Conservation (phyloP, 1,284 basidiomycete species). For the Malassezia nana region DNA sequence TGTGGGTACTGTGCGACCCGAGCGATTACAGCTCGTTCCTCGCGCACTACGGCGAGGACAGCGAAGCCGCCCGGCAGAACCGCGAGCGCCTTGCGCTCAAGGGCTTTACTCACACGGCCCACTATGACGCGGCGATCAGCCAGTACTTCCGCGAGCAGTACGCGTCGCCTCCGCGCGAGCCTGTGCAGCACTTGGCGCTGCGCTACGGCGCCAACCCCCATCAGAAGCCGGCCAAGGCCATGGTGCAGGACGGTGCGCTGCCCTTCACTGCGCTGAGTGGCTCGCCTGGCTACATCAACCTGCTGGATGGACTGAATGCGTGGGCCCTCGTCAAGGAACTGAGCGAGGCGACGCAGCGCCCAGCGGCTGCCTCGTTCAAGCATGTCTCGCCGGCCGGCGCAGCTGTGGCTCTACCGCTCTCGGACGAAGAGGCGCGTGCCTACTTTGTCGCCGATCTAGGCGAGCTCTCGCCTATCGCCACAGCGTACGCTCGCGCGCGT, state of each 20-base stretch:
- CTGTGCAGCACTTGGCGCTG: slow-evolving; percentile 60
- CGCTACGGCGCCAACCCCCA: slow-evolving; percentile 97
- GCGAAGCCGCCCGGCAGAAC: slow-evolving; percentile 54
- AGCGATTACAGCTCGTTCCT: slow-evolving; percentile 81
- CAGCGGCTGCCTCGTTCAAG: slow-evolving; percentile 98
- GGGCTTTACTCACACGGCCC: slow-evolving; percentile 91
- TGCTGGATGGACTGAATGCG: slow-evolving; percentile 95
- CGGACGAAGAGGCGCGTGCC: slow-evolving; percentile 78
- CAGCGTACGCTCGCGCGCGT: slow-evolving; percentile 89
- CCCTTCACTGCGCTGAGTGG: slow-evolving; percentile 91
- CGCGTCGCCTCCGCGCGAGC: slow-evolving; percentile 53
- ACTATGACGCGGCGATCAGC: slow-evolving; percentile 89
- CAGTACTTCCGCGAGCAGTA: slow-evolving; percentile 96
- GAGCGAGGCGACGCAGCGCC: slow-evolving; percentile 65
- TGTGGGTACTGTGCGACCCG: slow-evolving; percentile 74
- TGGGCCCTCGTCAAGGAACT: slow-evolving; percentile 94
- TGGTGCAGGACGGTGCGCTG: slow-evolving; percentile 74
- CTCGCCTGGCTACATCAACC: slow-evolving; percentile 96
- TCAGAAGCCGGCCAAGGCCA: slow-evolving; percentile 96
- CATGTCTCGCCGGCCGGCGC: slow-evolving; percentile 97
- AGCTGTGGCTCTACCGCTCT: slow-evolving; percentile 60
- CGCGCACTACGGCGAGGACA: slow-evolving; percentile 54
- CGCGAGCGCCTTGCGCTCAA: slow-evolving; percentile 81
- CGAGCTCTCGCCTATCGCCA: slow-evolving; percentile 74
- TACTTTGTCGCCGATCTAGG: slow-evolving; percentile 94